Evolutionary conservation across 2,329 filamentous ascomycete genomes (phyloP).

Genomic region (Venturia carpophila): DNA sequence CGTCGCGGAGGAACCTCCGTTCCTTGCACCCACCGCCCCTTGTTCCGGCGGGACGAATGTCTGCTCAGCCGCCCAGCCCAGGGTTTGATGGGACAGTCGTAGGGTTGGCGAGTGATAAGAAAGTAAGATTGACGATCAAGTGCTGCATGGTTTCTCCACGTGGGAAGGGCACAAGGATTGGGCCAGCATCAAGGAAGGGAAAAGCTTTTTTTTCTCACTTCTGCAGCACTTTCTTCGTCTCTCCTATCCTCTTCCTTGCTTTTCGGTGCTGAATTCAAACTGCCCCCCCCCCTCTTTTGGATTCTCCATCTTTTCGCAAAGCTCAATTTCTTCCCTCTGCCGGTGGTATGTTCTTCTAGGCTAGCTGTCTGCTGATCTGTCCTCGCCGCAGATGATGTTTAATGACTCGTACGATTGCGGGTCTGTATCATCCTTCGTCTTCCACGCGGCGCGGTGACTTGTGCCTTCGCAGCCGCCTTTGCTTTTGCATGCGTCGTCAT

Average conservation of each 20-base stretch:
- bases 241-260: not conserved
- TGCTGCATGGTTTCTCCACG: not conserved
- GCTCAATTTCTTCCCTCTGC: not conserved
- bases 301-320: no score
- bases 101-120: not conserved
- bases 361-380: not conserved
- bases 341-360: not conserved
- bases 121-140: not conserved
- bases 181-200: not conserved
- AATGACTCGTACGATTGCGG: not conserved
- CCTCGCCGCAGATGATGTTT: not conserved
- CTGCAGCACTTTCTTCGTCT: not conserved
- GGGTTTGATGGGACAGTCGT: not conserved
- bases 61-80: no score
- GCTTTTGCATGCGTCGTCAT: not conserved
- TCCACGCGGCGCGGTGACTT: not conserved
- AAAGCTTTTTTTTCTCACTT: not conserved
- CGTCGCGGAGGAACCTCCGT: no score
- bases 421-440: not conserved
- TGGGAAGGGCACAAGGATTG: not conserved
- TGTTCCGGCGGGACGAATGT: not conserved
- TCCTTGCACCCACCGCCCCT: not conserved
- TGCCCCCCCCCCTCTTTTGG: no score
- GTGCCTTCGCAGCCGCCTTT: not conserved
- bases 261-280: not conserved